Conservation (phyloP, 495 filamentous ascomycete species). For the Cercophora samala region DNA sequence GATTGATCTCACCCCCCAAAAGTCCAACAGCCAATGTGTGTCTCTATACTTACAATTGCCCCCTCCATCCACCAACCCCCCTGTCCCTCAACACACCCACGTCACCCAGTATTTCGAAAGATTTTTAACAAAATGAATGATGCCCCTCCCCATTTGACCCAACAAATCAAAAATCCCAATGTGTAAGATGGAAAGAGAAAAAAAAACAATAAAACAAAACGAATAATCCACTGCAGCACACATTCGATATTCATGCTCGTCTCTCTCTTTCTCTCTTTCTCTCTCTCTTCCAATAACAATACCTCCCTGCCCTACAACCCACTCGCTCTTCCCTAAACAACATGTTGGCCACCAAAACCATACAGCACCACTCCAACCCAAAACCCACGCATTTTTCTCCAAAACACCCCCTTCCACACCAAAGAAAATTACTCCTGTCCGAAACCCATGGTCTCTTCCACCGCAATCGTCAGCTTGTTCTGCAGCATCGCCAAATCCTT, state of each 20-base stretch:
- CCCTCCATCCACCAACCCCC: too few relatives aligned
- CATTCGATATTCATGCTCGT: not conserved
- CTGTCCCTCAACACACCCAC: not conserved
- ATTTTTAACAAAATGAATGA: not conserved
- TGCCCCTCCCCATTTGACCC: not conserved
- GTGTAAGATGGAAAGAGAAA: not conserved
- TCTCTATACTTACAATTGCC: too few relatives aligned
- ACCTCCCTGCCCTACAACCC: not conserved
- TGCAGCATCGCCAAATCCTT: slow-evolving; percentile 81
- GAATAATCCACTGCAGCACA: not conserved
- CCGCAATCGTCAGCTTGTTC: slow-evolving; percentile 87
- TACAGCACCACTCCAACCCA: not conserved
- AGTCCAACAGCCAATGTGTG: too few relatives aligned
- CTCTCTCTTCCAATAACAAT: not conserved
- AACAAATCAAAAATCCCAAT: not conserved
- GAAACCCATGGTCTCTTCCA: slow-evolving; percentile 98
- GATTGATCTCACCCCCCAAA: too few relatives aligned
- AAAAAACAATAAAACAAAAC: slow-evolving; percentile 6
- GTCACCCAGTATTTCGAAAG: not conserved
- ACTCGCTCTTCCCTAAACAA: not conserved
- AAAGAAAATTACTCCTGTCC: slow-evolving; percentile 72
- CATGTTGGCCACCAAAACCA: not conserved
- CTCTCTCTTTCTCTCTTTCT: not conserved
- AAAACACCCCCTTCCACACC: not conserved
- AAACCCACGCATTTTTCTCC: slow-evolving; percentile 5